A percentile compares a stretch with the other conserved stretches of the same genome.
These are phyloP conservation scores for Sporisorium iseilematis-ciliati DNA, from an alignment of 1,284 basidiomycete genomes.

Conservation along the genomic window DNA sequence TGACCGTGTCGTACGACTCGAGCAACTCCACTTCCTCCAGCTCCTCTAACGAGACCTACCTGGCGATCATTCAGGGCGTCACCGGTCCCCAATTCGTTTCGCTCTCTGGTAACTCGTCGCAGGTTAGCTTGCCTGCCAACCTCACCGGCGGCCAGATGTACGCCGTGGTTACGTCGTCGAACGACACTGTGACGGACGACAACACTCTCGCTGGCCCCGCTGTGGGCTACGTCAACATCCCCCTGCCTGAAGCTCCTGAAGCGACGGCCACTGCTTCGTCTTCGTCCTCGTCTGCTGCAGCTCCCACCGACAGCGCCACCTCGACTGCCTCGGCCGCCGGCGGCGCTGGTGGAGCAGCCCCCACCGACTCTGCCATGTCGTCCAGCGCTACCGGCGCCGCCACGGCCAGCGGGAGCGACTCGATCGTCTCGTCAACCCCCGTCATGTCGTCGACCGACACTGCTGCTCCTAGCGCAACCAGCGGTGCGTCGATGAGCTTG, in stretches of 20 bases:
- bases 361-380: slow-evolving; percentile 9
- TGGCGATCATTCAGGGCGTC: slow-evolving; percentile 48
- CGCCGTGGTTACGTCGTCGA: slow-evolving; percentile 43
- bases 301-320: background rate
- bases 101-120: slow-evolving; percentile 15
- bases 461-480: background rate
- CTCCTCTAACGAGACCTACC: slow-evolving; percentile 19
- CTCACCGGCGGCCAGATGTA: slow-evolving; percentile 55
- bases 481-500: slow-evolving; percentile 5
- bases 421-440: slow-evolving; percentile 13
- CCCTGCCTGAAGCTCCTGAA: slow-evolving; percentile 43
- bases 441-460: background rate
- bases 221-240: slow-evolving; percentile 40
- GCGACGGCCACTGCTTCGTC: slow-evolving; percentile 23
- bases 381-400: slow-evolving; percentile 2
- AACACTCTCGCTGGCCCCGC: slow-evolving; percentile 52
- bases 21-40: slow-evolving; percentile 16
- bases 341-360: slow-evolving; percentile 6
- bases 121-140: slow-evolving; percentile 40
- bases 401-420: slow-evolving; percentile 23
- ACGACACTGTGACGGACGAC: slow-evolving; percentile 43
- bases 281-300: background rate
- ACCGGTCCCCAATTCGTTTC: slow-evolving; percentile 28
- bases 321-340: background rate
- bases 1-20: slow-evolving; percentile 34